A percentile compares a stretch with the other conserved stretches of the same genome.
phyloP scores from a whole-genome alignment of 495 filamentous ascomycete species.

The Annulohypoxylon stygium region DNA sequence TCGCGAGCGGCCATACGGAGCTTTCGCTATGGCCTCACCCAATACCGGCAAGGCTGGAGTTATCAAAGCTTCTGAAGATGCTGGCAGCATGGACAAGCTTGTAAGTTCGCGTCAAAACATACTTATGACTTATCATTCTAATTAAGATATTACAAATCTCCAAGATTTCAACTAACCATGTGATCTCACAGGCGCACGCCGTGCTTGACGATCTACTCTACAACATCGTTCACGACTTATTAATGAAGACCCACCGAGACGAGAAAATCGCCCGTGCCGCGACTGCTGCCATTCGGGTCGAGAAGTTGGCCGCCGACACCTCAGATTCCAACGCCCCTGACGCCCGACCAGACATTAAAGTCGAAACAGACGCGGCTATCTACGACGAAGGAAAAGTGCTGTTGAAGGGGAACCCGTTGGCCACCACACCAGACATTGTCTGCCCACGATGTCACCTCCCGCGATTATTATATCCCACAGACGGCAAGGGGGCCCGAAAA shows the following conservation, averaged over 20 bases:
- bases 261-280: slow-evolving; percentile 79
- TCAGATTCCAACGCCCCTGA: slow-evolving; percentile 59
- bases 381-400: slow-evolving; percentile 79
- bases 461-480: slow-evolving; percentile 71
- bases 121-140: slow-evolving; percentile 23
- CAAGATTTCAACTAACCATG: slow-evolving; percentile 30
- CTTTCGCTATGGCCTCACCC: slow-evolving; percentile 55
- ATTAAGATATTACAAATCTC: slow-evolving; percentile 22
- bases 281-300: slow-evolving; percentile 78
- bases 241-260: slow-evolving; percentile 78
- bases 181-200: slow-evolving; percentile 59
- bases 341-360: slow-evolving; percentile 61
- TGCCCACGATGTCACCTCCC: slow-evolving; percentile 76
- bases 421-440: slow-evolving; percentile 76
- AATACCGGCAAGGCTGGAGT: slow-evolving; percentile 64
- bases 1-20: slow-evolving; percentile 17
- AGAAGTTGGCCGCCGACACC: slow-evolving; percentile 73
- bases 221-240: slow-evolving; percentile 78
- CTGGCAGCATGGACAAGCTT: slow-evolving; percentile 57
- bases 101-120: slow-evolving; percentile 53
- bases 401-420: slow-evolving; percentile 81
- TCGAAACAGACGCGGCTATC: slow-evolving; percentile 78
- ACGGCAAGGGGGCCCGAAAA: slow-evolving; percentile 70
- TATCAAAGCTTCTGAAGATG: slow-evolving; percentile 60
- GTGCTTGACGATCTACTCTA: slow-evolving; percentile 77